Conservation (phyloP, 2,329 filamentous ascomycete species). For the Curvularia sp. region DNA sequence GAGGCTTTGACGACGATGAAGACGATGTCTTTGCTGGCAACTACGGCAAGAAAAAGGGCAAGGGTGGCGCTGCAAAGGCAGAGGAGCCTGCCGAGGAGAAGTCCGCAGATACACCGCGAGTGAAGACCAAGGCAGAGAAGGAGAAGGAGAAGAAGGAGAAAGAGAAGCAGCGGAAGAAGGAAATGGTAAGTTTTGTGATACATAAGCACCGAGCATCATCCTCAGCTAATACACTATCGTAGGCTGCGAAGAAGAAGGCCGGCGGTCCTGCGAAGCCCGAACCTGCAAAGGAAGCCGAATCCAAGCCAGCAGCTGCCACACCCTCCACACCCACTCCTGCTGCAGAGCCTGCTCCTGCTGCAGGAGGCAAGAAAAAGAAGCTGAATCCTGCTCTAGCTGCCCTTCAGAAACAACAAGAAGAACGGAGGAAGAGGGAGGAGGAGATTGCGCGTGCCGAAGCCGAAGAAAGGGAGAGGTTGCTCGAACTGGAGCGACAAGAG, state of each 20-base stretch:
- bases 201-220: conserved; percentile 3
- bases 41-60: conserved; percentile 74
- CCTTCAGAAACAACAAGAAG: conserved; percentile 84
- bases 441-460: conserved; percentile 65
- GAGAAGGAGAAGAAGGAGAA: conserved; percentile 97
- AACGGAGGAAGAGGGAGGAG: conserved; percentile 70
- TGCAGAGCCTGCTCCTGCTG: conserved; percentile 45
- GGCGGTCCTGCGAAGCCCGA: conserved; percentile 58
- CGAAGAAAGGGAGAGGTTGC: conserved; percentile 70
- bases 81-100: conserved; percentile 49
- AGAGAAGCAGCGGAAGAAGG: conserved; percentile 98
- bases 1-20: conserved; percentile 68
- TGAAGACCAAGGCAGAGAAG: conserved; percentile 98
- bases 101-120: conserved; percentile 55
- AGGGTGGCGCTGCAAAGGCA: conserved; percentile 58
- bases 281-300: conserved; percentile 51
- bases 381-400: conserved; percentile 74
- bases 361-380: conserved; percentile 85
- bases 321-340: conserved; percentile 39
- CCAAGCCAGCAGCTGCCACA: conserved; percentile 49
- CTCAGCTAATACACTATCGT: conserved; percentile 10
- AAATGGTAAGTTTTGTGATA: conserved; percentile 71
- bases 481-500: conserved; percentile 69
- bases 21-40: conserved; percentile 82
- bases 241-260: conserved; percentile 64